A percentile compares a stretch with the other conserved stretches of the same genome.
These are phyloP conservation scores for Saccharomycopsis sp. DNA, from an alignment of 805 yeast genomes.

Conservation along the genomic window DNA sequence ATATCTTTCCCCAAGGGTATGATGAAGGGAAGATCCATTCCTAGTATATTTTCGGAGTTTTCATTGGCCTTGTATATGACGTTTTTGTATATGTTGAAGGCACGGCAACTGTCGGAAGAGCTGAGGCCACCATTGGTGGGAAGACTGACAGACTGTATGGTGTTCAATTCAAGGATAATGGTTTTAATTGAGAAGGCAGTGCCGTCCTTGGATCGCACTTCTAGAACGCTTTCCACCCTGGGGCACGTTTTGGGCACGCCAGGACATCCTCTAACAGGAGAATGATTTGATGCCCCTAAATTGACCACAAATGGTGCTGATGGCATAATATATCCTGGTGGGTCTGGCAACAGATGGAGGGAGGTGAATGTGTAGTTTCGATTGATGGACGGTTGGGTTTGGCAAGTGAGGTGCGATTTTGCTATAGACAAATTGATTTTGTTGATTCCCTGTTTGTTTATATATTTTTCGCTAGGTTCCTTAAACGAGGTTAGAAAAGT, in stretches of 20 bases:
- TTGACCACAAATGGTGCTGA: constrained; percentile 25
- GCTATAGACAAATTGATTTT: neutral
- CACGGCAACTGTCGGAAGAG: constrained; percentile 31
- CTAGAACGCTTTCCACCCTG: constrained; percentile 49
- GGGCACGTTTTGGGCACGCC: constrained; percentile 60
- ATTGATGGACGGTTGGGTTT: too few species aligned
- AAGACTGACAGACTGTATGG: constrained; percentile 42
- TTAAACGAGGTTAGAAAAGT: neutral
- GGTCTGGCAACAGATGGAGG: too few species aligned
- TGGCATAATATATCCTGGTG: too few species aligned
- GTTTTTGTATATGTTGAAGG: constrained; percentile 32
- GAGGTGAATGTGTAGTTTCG: too few species aligned
- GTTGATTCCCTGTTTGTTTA: neutral
- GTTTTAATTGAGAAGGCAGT: constrained; percentile 40
- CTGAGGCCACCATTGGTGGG: constrained; percentile 33
- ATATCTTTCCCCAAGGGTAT: constrained; percentile 50
- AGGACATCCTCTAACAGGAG: constrained; percentile 60
- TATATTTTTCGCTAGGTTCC: neutral
- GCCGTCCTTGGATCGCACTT: constrained; percentile 46
- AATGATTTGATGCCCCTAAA: constrained; percentile 44
- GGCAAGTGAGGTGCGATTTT: neutral
- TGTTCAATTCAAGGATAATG: constrained; percentile 42
- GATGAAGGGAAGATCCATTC: constrained; percentile 53
- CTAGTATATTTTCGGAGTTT: constrained; percentile 37
- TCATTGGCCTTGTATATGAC: constrained; percentile 29